Conservation (phyloP, 192 early-diverging fungal genomes). For the Lunasporangiospora selenospora region DNA sequence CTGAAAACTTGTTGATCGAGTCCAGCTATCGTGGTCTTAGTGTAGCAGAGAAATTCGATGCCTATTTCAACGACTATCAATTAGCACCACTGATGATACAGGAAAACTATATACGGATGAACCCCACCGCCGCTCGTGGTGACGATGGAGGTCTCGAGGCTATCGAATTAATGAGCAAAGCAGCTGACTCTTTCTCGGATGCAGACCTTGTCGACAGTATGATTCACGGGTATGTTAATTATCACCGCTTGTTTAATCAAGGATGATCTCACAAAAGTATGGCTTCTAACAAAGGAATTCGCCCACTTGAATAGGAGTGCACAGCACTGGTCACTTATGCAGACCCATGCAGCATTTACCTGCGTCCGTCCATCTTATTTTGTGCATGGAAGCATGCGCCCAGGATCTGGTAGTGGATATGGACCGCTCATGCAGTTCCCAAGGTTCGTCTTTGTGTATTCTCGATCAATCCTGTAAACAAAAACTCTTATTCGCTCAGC, state of each 20-base stretch:
- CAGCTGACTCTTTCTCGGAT: constrained; percentile 87
- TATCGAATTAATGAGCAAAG: constrained; percentile 74
- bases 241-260: background rate
- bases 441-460: constrained; percentile 18
- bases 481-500: too few relatives aligned
- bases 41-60: constrained; percentile 76
- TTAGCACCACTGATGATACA: constrained; percentile 94
- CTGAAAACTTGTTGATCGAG: constrained; percentile 63
- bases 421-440: constrained; percentile 47
- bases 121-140: constrained; percentile 55
- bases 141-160: constrained; percentile 2
- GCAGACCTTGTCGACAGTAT: constrained; percentile 80
- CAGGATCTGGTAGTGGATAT: constrained; percentile 22
- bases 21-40: constrained; percentile 30
- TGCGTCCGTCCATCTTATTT: constrained; percentile 87
- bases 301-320: constrained; percentile 61
- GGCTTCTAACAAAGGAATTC: too few relatives aligned
- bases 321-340: constrained; percentile 94
- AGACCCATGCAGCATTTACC: constrained; percentile 83
- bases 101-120: constrained; percentile 87
- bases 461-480: too few relatives aligned
- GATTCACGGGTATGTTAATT: constrained; percentile 71
- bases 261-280: too few relatives aligned
- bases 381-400: constrained; percentile 67
- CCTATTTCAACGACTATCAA: constrained; percentile 91